Conservation (phyloP, 371 early-diverging fungal species). For the Cokeromyces recurvatus region DNA sequence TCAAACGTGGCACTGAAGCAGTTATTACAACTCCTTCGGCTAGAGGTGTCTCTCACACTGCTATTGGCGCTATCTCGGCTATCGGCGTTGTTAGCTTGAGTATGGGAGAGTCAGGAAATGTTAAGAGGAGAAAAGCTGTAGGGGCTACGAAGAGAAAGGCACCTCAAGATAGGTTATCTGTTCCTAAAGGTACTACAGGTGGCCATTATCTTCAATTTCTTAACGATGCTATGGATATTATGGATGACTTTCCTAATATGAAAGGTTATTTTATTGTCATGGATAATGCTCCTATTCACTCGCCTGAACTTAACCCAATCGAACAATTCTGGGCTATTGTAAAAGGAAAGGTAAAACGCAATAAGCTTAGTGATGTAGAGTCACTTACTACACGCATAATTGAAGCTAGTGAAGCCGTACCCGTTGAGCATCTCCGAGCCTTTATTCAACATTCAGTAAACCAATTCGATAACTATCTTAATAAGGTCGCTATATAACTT, state of each 20-base stretch:
- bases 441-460: no score
- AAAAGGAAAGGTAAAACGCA: no score
- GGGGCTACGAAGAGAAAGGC: conserved; percentile 8
- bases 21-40: conserved; percentile 1
- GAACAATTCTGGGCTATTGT: no score
- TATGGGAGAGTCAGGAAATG: conserved; percentile 1
- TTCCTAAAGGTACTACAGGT: conserved; percentile 9
- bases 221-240: conserved; percentile 5
- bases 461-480: no score
- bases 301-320: no score
- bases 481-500: no score
- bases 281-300: not conserved
- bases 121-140: conserved; percentile 5
- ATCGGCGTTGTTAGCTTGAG: conserved; percentile 8
- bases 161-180: no score
- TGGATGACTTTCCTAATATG: conserved; percentile 8
- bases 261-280: conserved; percentile 1
- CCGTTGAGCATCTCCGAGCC: no score
- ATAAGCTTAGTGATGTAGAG: no score
- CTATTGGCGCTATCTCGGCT: conserved; percentile 7
- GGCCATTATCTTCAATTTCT: conserved; percentile 10
- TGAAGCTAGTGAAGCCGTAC: no score
- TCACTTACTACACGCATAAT: no score
- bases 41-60: conserved; percentile 6
- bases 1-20: not conserved